A percentile compares a stretch with the other conserved stretches of the same genome.
phyloP scores from a whole-genome alignment of 208 protist genomes.

The Trypanosoma conorhini region DNA sequence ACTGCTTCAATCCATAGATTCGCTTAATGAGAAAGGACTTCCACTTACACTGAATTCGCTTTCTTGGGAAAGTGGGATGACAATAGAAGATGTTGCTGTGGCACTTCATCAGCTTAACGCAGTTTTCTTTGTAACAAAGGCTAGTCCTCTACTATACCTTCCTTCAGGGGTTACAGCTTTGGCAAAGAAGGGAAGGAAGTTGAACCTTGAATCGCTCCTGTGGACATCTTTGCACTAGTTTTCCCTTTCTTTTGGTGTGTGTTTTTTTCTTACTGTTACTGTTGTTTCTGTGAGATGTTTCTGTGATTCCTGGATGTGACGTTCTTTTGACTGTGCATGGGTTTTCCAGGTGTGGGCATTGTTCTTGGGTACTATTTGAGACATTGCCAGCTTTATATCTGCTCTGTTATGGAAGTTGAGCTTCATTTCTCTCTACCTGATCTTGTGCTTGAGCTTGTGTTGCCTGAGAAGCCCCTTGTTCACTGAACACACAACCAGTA shows the following conservation, averaged over 20 bases:
- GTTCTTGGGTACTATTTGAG: background rate
- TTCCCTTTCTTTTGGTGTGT: background rate
- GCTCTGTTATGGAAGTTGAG: conserved; percentile 24
- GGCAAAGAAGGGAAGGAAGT: conserved; percentile 9
- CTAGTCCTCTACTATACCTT: conserved; percentile 37
- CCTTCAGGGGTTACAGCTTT: conserved; percentile 10
- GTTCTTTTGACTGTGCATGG: background rate
- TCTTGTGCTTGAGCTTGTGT: background rate
- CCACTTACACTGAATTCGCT: conserved; percentile 58
- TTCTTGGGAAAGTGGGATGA: conserved; percentile 54
- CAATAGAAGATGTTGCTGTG: conserved; percentile 63
- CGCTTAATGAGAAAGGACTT: conserved; percentile 35
- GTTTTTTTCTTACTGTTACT: background rate
- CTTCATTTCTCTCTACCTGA: background rate
- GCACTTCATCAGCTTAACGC: conserved; percentile 55
- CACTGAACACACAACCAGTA: background rate
- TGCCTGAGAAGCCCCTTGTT: background rate
- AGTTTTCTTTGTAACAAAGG: conserved; percentile 47
- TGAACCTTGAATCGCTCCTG: conserved; percentile 13
- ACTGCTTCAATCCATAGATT: conserved; percentile 48
- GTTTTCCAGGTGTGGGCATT: background rate
- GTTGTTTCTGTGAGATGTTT: background rate
- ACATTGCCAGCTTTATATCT: conserved; percentile 5
- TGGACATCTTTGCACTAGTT: conserved; percentile 26
- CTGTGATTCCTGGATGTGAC: background rate